A percentile compares a stretch with the other conserved stretches of the same genome.
Conservation (phyloP, 1,139 yeast species). For the Torulaspora globosa region DNA sequence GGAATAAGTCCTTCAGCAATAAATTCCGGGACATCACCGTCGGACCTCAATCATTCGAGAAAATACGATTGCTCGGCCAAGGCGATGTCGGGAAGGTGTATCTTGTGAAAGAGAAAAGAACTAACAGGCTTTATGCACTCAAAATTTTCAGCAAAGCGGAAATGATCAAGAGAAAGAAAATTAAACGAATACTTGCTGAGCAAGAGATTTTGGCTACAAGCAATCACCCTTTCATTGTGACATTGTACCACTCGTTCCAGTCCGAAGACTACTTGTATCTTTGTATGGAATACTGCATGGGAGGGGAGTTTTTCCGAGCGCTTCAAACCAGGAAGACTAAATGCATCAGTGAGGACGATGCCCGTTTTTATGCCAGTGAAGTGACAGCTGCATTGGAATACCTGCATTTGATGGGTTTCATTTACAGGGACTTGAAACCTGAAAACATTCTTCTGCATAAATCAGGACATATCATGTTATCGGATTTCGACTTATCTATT, state of each 20-base stretch:
- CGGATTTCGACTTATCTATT: conserved; percentile 92
- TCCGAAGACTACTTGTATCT: conserved; percentile 87
- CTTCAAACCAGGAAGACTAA: conserved; percentile 85
- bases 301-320: conserved; percentile 97
- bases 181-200: conserved; percentile 91
- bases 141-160: conserved; percentile 85
- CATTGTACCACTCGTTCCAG: conserved; percentile 93
- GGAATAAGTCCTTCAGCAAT: conserved; percentile 51
- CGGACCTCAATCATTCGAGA: conserved; percentile 81
- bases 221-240: conserved; percentile 95
- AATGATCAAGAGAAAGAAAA: conserved; percentile 91
- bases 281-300: conserved; percentile 99
- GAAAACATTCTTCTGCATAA: conserved; percentile 90
- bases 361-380: conserved; percentile 92
- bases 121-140: conserved; percentile 83
- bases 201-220: conserved; percentile 94
- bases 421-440: conserved; percentile 91
- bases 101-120: conserved; percentile 74
- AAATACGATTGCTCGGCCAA: conserved; percentile 80
- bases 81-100: conserved; percentile 99
- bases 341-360: conserved; percentile 82
- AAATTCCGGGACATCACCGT: conserved; percentile 77
- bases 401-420: conserved; percentile 92
- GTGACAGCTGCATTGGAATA: conserved; percentile 97
- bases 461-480: conserved; percentile 95